Evolutionary conservation across 352 stramenopile species (phyloP).

Genomic region (Phytopythium helicoides): DNA sequence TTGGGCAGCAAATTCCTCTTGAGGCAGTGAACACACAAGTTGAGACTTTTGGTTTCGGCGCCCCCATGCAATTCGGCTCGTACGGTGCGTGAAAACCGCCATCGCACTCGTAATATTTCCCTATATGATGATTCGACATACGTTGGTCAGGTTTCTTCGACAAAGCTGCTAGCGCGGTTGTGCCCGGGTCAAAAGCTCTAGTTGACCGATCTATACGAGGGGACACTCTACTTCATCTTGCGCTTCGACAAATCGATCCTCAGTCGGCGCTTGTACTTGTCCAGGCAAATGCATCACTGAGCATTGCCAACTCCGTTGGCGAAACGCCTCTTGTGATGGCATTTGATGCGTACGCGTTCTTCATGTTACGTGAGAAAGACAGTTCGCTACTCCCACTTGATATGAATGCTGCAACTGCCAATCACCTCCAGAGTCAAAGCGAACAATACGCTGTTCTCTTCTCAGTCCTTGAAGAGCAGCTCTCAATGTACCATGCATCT

Average conservation of each 20-base stretch:
- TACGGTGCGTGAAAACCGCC: slow-evolving; percentile 33
- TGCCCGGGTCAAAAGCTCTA: slow-evolving; percentile 10
- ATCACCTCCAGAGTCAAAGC: slow-evolving; percentile 12
- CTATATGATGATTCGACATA: background rate
- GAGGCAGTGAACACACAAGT: slow-evolving; percentile 36
- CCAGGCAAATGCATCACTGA: slow-evolving; percentile 24
- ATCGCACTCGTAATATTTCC: too few relatives aligned
- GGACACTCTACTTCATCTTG: slow-evolving; percentile 53
- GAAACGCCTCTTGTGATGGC: slow-evolving; percentile 34
- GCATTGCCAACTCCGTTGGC: slow-evolving; percentile 18
- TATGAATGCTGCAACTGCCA: slow-evolving; percentile 2
- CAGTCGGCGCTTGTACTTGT: slow-evolving; percentile 31
- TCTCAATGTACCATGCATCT: slow-evolving; percentile 28
- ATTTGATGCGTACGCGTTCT: slow-evolving; percentile 27
- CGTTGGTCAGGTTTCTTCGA: slow-evolving; percentile 52
- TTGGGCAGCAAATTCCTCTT: slow-evolving; percentile 16
- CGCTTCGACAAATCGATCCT: slow-evolving; percentile 42
- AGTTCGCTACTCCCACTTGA: slow-evolving; percentile 2
- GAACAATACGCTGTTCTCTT: slow-evolving; percentile 35
- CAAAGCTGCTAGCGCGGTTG: slow-evolving; percentile 1
- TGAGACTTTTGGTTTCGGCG: slow-evolving; percentile 37
- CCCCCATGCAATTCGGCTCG: slow-evolving; percentile 44
- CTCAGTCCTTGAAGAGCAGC: slow-evolving; percentile 11
- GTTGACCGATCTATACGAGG: slow-evolving; percentile 39
- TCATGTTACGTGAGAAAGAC: slow-evolving; percentile 19